Base-by-base conservation (phyloP, 805 yeast species). In the Vanderwaltozyma verrucispora region DNA sequence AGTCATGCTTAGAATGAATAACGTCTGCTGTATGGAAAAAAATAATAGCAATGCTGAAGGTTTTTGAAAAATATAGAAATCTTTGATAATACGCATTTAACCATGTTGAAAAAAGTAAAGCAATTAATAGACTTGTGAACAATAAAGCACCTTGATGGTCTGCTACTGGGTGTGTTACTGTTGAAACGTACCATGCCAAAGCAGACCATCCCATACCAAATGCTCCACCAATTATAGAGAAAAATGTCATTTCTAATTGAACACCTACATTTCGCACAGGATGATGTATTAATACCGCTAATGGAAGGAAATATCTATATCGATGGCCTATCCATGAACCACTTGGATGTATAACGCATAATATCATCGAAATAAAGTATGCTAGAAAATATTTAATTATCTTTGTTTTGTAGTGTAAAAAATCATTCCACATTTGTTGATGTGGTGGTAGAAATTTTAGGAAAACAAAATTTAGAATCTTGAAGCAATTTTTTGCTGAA, bases 211-310 rank as follows among this genome's bases (percentile, higher is more conserved):
- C 74, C 29, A 68, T 41, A 2, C 69, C 75, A 4, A 68, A 36
- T 1, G 60, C 56, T 1, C 57, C 50, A 1, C 75, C 75, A 0
- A 61, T 1, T 2, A 65, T 48, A 0, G 74, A 64, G 12, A 53
- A 53, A 3, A 64, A 2, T 0, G 71, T 61, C 38, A 70, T 62
- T 46, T 71, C 75, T 3, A 68, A 12, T 47, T 71, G 76, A 1
- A 68, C 59, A 10, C 75, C 75, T 6, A 67, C 35, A 4, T 64
- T 56, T 37, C 72, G 64, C 2, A 62, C 69, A 0, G 75, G 73
- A 48, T 71, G 77, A 36, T 67, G 69, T 10, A 70, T 45, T 4
- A 71, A 26, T 0, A 60, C 59, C 0, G 72, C 65, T 2, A 71
- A 35, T 1, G 72, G 71, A 18, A 68, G 42, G 31, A 71, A 65